A percentile compares a stretch with the other conserved stretches of the same genome.
phyloP scores from a whole-genome alignment of 306 rosid genomes.

The Clitoria ternatea region DNA sequence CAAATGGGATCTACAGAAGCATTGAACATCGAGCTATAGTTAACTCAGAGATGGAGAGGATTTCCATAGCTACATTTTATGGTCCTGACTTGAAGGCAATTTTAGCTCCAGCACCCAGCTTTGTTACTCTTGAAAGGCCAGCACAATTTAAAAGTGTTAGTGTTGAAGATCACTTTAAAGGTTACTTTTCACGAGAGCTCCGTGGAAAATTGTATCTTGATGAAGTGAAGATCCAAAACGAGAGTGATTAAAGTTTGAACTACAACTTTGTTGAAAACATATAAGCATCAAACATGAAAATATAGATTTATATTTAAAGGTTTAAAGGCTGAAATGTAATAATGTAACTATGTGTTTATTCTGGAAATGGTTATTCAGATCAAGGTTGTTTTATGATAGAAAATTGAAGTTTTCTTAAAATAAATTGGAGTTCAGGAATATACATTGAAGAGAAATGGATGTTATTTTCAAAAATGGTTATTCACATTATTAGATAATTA shows the following conservation, averaged over 20 bases:
- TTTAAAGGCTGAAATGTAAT: no score
- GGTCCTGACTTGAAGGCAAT: conserved; percentile 13
- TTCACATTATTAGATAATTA: no score
- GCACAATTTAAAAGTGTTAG: conserved; percentile 8
- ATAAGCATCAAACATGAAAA: no score
- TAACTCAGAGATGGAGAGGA: conserved; percentile 38
- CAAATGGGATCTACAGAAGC: conserved; percentile 39
- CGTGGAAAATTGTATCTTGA: conserved; percentile 35
- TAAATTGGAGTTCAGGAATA: no score
- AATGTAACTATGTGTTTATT: no score
- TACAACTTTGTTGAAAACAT: no score
- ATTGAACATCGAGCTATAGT: conserved; percentile 37
- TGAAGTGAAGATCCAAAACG: neutral
- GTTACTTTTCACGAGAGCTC: conserved; percentile 20
- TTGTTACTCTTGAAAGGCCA: conserved; percentile 24
- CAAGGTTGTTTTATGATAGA: no score
- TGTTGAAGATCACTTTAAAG: conserved; percentile 19
- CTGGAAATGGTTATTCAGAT: no score
- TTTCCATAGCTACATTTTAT: conserved; percentile 43
- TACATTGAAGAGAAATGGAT: no score
- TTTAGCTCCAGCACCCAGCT: conserved; percentile 42
- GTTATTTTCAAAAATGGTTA: no score
- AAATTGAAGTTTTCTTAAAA: no score
- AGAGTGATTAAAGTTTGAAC: neutral
- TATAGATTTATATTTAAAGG: no score